Evolutionary conservation across 108 stramenopile genomes (phyloP), one percentile per base, ranked within the genome.

Genomic region (Schizochytrium sp.): DNA sequence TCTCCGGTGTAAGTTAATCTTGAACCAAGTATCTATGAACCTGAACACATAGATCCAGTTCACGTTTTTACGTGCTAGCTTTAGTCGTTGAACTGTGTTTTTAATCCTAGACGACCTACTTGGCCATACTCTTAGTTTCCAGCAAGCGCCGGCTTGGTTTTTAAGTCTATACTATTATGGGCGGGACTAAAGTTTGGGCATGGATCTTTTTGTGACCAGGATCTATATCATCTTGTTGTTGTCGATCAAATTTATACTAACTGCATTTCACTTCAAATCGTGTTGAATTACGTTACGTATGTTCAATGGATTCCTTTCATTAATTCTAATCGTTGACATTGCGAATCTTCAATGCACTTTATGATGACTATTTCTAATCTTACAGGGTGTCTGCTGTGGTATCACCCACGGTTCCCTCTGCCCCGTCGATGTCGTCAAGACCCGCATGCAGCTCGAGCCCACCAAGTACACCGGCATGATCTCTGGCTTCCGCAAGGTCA

Each of bases 341-440:
- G 28, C 28, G 28, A 28, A 28, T 28, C 28, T 28, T 28, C 28
- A 28, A 28, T 28, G 28, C 28, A 28, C 28, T 28, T 28, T 28
- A 28, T 58, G 57, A 10, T 10, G 10, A 58, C 57, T 17, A 58
- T 58, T 58, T 10, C 57, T 0, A 58, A 58, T 58, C 28, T 28
- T 0, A 97, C 88, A 98, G 64, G 64, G 64, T 69, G 53, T 99
- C 93, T 98, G 98, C 92, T 98, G 97, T 91, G 97, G 97, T 72
- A 95, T 98, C 92, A 97, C 97, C 49, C 97, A 98, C 93, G 97
- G 97, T 47, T 97, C 97, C 89, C 93, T 98, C 53, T 96, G 96
- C 89, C 98, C 97, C 87, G 97, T 99, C 64, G 97, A 98, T 91
- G 97, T 98, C 45, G 97, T 97, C 69, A 98, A 98, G 94, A 98